Evolutionary conservation across 192 early-diverging fungal species (phyloP), one percentile per base, ranked within the genome.

Genomic region (Linderina pennispora): DNA sequence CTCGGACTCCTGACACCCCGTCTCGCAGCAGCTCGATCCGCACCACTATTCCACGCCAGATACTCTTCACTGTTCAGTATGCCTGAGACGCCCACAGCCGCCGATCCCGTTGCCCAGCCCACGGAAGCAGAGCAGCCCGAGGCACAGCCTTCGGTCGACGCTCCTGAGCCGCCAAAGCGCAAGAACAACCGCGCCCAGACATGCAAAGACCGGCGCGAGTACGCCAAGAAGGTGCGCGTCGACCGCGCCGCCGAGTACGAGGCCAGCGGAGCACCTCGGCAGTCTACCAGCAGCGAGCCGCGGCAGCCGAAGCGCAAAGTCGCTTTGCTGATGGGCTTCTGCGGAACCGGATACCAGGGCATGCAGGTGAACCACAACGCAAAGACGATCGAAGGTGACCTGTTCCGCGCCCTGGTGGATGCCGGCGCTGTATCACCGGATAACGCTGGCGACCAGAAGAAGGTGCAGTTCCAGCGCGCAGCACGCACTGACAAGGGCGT

Each of bases 401-500:
- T 99, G 9, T 90, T 91, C 71, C 85, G 88, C 46, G 94, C 92
- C 1, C 62, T 96, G 48, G 81, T 83, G 8, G 71, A 72, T 7
- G 77, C 87, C 4, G 88, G 87, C 17, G 90, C 87, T 0, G 81
- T 99, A 11, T 93, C 91, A 0, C 75, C 75, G 24, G 90, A 89
- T 15, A 99, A 99, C 45, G 78, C 89, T 1, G 78, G 80, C 20
- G 87, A 90, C 54, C 87, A 80, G 44, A 79, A 78, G 49, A 89
- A 89, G 65, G 79, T 92, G 43, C 69, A 82, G 40, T 83, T 97
- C 50, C 83, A 83, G 77, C 75, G 97, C 45, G 84, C 91, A 8
- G 97, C 97, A 8, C 79, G 97, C 23, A 99, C 97, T 1, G 97
- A 99, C 57, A 98, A 98, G 64, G 97, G 97, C 21, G 97, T 99